A percentile compares a stretch with the other conserved stretches of the same genome.
Conservation (phyloP, 352 stramenopile species). For the Thraustochytrium sp. region DNA sequence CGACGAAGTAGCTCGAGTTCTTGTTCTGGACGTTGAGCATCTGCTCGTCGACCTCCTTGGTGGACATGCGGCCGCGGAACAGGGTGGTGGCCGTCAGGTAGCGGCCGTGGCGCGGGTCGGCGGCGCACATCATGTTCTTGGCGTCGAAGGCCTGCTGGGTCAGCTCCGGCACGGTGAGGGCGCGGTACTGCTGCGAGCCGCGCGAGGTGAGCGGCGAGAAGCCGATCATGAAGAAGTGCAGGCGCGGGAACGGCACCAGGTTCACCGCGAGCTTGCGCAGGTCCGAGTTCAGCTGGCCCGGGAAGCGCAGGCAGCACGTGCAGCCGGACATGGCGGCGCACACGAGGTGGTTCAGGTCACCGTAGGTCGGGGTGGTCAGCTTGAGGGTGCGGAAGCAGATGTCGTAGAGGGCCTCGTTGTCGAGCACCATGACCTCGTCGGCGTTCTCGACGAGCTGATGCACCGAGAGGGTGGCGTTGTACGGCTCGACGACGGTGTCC, state of each 20-base stretch:
- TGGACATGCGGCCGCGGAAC: conserved; percentile 98
- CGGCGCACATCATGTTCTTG: conserved; percentile 99
- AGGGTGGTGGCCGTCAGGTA: conserved; percentile 98
- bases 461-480: conserved; percentile 97
- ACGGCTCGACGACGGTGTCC: conserved; percentile 98
- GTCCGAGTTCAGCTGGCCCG: conserved; percentile 97
- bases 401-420: conserved; percentile 99
- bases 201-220: conserved; percentile 92
- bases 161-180: conserved; percentile 92
- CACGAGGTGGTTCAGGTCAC: conserved; percentile 97
- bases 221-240: conserved; percentile 99
- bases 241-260: conserved; percentile 96
- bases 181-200: conserved; percentile 93
- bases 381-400: conserved; percentile 99
- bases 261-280: conserved; percentile 97
- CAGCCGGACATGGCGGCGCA: conserved; percentile 95
- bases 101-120: conserved; percentile 94
- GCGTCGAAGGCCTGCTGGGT: conserved; percentile 97
- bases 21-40: conserved; percentile 99
- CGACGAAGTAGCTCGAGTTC: conserved; percentile 99
- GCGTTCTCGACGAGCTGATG: conserved; percentile 99
- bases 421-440: conserved; percentile 96
- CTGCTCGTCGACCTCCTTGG: conserved; percentile 96
- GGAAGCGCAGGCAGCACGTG: conserved; percentile 96
- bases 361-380: conserved; percentile 97